These are phyloP conservation scores for Sisymbrium altissimum DNA, from an alignment of 345 rosid species.

Conservation along the genomic window DNA sequence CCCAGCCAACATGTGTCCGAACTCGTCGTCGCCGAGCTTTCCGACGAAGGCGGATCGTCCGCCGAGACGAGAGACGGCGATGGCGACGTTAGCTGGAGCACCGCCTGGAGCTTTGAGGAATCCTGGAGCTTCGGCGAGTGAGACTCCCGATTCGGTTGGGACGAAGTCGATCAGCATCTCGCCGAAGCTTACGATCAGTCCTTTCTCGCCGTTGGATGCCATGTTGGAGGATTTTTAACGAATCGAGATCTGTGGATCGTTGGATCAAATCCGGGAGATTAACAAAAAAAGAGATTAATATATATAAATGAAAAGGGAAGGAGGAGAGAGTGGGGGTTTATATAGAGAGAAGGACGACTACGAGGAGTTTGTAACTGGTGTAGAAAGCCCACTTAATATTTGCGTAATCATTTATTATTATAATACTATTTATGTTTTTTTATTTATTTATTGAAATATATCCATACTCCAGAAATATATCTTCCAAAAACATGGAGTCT, in stretches of 20 bases:
- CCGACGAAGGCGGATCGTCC: conserved; percentile 58
- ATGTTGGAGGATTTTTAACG: neutral
- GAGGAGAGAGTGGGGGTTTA: conserved; percentile 3
- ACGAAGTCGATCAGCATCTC: conserved; percentile 66
- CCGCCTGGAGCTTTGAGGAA: conserved; percentile 67
- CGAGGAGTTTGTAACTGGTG: conserved; percentile 2
- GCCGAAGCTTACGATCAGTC: conserved; percentile 43
- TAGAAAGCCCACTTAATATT: neutral
- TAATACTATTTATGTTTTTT: neutral
- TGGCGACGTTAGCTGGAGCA: conserved; percentile 68
- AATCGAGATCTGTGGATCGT: conserved; percentile 23
- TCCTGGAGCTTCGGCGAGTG: conserved; percentile 62
- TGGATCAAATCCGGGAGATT: conserved; percentile 21
- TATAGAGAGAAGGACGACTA: conserved; percentile 16
- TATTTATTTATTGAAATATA: no score
- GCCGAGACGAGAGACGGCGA: conserved; percentile 52
- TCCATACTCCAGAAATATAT: neutral
- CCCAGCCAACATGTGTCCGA: conserved; percentile 59
- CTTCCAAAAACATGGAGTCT: neutral
- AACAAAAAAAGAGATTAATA: neutral
- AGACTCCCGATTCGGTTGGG: conserved; percentile 54
- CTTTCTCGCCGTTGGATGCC: conserved; percentile 43
- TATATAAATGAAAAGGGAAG: neutral
- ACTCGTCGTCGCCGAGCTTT: conserved; percentile 64
- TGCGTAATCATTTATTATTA: neutral